Conservation (phyloP, 371 early-diverging fungal species). For the Actinomortierella wolfii region DNA sequence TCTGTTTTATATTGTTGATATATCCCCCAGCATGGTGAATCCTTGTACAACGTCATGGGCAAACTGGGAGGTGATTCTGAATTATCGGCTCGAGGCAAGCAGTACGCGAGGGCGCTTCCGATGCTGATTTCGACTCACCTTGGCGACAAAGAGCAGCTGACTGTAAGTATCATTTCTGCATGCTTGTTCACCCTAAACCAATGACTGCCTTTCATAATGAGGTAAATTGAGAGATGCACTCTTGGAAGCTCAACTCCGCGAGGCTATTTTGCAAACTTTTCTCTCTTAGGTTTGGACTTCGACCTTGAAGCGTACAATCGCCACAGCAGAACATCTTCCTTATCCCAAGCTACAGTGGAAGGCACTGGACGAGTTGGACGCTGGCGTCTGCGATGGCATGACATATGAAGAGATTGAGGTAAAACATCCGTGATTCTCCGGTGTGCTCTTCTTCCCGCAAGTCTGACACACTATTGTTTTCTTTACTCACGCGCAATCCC, state of each 20-base stretch:
- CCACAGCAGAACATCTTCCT: conserved; percentile 78
- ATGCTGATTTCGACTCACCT: conserved; percentile 71
- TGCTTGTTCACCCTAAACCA: neutral
- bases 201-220: conserved; percentile 1
- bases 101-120: conserved; percentile 86
- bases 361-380: conserved; percentile 95
- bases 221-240: neutral
- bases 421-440: conserved; percentile 9
- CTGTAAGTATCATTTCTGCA: conserved; percentile 41
- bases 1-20: neutral
- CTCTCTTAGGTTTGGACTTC: conserved; percentile 87
- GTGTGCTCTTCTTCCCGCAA: neutral
- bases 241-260: neutral
- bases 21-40: conserved; percentile 85
- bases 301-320: conserved; percentile 88
- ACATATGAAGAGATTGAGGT: conserved; percentile 97
- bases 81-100: conserved; percentile 82
- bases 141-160: conserved; percentile 68
- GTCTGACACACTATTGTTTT: neutral
- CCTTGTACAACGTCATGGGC: conserved; percentile 82
- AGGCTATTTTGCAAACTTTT: neutral
- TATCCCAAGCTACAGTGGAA: conserved; percentile 95
- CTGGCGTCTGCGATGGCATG: conserved; percentile 97
- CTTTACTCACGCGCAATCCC: neutral
- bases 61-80: conserved; percentile 96